Evolutionary conservation across 2,329 filamentous ascomycete genomes (phyloP).

Genomic region (Lachnellula arida): DNA sequence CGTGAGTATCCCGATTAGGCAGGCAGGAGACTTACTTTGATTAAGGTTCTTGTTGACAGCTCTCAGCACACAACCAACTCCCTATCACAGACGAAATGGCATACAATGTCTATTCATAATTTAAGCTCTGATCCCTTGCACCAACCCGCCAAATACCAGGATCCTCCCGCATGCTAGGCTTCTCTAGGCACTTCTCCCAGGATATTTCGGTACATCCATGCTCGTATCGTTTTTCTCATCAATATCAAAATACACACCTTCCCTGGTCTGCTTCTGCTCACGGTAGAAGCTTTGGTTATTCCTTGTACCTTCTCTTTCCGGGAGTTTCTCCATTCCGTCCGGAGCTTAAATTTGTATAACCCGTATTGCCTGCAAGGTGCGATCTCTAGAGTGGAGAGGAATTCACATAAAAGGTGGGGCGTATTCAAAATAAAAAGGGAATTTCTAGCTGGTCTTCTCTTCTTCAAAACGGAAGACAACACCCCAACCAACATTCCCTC

Average conservation of each 20-base stretch:
- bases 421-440: too few relatives aligned
- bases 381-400: too few relatives aligned
- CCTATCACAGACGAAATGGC: not conserved
- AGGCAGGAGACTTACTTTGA: not conserved
- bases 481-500: too few relatives aligned
- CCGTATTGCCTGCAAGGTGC: not conserved
- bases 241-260: not conserved
- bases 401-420: not conserved
- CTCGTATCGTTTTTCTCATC: not conserved
- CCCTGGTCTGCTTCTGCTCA: not conserved
- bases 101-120: not conserved
- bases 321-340: not conserved
- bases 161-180: not conserved
- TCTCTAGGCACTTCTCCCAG: not conserved
- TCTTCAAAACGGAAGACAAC: too few relatives aligned
- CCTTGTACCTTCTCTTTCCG: not conserved
- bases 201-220: not conserved
- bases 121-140: not conserved
- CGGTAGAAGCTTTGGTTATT: not conserved
- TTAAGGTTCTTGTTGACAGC: not conserved
- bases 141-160: not conserved
- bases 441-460: too few relatives aligned
- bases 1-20: not conserved
- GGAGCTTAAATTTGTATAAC: not conserved
- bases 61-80: not conserved